phyloP scores from a whole-genome alignment of 1,284 basidiomycete genomes.

The Leccinum pachyderme region DNA sequence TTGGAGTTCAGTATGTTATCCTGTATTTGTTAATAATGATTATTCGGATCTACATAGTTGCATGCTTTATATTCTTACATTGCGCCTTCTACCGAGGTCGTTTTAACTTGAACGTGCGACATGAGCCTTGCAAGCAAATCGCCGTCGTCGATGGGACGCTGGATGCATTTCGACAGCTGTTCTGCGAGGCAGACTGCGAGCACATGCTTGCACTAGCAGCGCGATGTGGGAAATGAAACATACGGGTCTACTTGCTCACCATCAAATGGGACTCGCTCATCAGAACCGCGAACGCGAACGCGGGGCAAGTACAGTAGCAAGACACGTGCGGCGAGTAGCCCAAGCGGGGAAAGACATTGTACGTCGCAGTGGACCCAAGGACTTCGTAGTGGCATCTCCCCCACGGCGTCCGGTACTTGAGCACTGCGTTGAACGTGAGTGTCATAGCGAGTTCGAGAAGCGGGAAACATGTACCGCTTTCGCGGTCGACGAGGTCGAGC shows the following conservation, averaged over 20 bases:
- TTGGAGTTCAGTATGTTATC: constrained; percentile 24
- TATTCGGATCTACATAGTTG: constrained; percentile 10
- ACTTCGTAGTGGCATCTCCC: constrained; percentile 62
- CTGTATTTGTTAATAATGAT: constrained; percentile 26
- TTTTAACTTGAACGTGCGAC: constrained; percentile 13
- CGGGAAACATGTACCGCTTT: constrained; percentile 46
- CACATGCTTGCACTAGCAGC: constrained; percentile 69
- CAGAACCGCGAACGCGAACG: constrained; percentile 64
- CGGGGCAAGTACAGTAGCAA: constrained; percentile 71
- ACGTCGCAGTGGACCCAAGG: constrained; percentile 58
- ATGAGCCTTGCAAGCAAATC: constrained; percentile 43
- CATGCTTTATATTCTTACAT: constrained; percentile 11
- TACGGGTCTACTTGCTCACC: constrained; percentile 40
- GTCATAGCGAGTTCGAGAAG: no score
- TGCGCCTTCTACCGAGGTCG: constrained; percentile 1
- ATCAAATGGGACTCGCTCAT: constrained; percentile 58
- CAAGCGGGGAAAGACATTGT: constrained; percentile 58
- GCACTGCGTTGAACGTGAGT: constrained; percentile 43
- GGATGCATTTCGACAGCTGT: constrained; percentile 48
- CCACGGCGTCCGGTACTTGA: constrained; percentile 57
- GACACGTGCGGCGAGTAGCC: constrained; percentile 36
- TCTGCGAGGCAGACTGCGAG: constrained; percentile 62
- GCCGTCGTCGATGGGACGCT: constrained; percentile 45
- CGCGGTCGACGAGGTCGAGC: constrained; percentile 67
- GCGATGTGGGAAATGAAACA: neutral